These are phyloP conservation scores for Solanum microdontum DNA, from an alignment of 257 asterid species.

Conservation along the genomic window DNA sequence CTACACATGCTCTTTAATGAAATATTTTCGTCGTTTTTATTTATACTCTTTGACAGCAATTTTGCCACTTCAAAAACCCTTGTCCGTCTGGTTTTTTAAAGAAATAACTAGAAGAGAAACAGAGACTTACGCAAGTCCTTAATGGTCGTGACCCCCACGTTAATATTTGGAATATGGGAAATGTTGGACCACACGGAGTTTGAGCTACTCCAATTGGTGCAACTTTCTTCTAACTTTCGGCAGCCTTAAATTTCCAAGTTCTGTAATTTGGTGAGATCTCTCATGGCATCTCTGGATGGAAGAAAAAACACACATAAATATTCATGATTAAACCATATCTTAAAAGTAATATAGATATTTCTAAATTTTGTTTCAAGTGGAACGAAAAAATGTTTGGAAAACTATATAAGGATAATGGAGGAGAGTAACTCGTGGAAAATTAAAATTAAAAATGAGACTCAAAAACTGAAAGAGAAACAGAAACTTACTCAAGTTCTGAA, in stretches of 20 bases:
- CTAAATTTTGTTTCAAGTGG: neutral
- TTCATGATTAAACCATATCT: neutral
- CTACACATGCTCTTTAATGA: neutral
- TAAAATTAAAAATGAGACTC: neutral
- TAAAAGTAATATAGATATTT: neutral
- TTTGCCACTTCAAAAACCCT: too few species aligned
- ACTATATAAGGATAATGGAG: neutral
- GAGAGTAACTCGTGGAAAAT: neutral
- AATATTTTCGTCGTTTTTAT: too few species aligned
- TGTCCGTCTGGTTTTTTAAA: too few species aligned
- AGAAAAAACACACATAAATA: neutral
- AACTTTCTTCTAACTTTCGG: neutral
- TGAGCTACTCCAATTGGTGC: neutral
- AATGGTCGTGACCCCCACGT: rapidly evolving
- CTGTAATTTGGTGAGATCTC: neutral
- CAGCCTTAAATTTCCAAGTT: neutral
- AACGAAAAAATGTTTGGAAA: neutral
- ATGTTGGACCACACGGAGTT: neutral
- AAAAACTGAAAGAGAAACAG: neutral
- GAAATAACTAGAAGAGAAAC: too few species aligned
- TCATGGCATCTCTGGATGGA: neutral
- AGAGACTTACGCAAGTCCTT: neutral
- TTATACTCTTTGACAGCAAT: too few species aligned
- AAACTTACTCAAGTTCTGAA: neutral
- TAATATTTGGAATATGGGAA: neutral